A percentile compares a stretch with the other conserved stretches of the same genome.
Evolutionary conservation across 352 stramenopile genomes (phyloP).

Genomic region (Globisporangium solare): DNA sequence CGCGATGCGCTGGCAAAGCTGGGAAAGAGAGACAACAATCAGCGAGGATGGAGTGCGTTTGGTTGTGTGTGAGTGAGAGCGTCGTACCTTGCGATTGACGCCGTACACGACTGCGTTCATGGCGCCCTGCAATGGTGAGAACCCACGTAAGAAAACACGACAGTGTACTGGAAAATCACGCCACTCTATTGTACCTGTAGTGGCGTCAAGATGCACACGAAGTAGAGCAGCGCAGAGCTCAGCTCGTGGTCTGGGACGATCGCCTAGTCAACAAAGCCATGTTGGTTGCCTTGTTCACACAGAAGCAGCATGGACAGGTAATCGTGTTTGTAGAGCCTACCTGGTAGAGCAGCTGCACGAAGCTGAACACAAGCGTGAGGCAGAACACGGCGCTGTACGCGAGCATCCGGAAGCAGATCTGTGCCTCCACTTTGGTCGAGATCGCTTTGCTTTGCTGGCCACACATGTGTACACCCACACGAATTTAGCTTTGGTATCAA

Average conservation of each 20-base stretch:
- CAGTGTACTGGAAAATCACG: no score
- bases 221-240: constrained; percentile 43
- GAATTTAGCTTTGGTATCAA: not conserved
- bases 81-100: constrained; percentile 53
- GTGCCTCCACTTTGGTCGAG: constrained; percentile 62
- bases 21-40: not conserved
- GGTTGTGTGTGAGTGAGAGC: no score
- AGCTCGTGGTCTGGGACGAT: constrained; percentile 42
- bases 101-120: constrained; percentile 61
- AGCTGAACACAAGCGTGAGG: constrained; percentile 37
- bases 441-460: constrained; percentile 36
- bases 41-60: no score
- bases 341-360: constrained; percentile 46
- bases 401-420: constrained; percentile 61
- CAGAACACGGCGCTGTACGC: constrained; percentile 62
- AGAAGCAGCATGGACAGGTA: constrained; percentile 6
- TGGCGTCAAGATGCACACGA: constrained; percentile 65
- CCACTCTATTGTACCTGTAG: constrained; percentile 38
- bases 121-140: constrained; percentile 25
- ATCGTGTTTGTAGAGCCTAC: constrained; percentile 11
- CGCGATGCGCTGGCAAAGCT: constrained; percentile 13
- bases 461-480: not conserved
- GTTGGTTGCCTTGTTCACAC: not conserved
- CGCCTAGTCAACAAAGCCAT: constrained; percentile 14
- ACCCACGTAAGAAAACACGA: no score